Conservation (phyloP, 2,329 filamentous ascomycete species). For the Xylariaceae sp. region DNA sequence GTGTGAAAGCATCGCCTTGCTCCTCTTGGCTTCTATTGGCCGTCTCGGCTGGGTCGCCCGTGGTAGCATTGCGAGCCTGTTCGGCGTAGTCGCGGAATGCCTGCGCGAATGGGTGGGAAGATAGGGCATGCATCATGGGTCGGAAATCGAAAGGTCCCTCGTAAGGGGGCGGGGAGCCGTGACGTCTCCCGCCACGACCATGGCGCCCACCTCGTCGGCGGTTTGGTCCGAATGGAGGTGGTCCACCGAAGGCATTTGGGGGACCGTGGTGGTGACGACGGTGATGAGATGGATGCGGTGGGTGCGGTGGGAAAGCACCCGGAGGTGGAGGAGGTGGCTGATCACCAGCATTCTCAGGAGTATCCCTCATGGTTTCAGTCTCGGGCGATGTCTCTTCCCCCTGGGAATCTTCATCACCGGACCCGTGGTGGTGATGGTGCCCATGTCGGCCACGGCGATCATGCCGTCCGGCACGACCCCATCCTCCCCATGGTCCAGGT, state of each 20-base stretch:
- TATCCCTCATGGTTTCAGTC: constrained; percentile 30
- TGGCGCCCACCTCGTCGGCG: constrained; percentile 20
- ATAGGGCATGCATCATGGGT: constrained; percentile 39
- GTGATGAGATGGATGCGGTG: constrained; percentile 19
- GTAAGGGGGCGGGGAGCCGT: constrained; percentile 21
- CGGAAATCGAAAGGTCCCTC: constrained; percentile 37
- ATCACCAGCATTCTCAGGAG: constrained; percentile 15
- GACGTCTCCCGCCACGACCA: constrained; percentile 20
- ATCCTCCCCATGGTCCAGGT: constrained; percentile 11
- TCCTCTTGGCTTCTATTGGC: constrained; percentile 19
- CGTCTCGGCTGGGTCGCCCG: constrained; percentile 12
- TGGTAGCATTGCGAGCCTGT: constrained; percentile 21
- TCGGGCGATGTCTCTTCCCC: constrained; percentile 38
- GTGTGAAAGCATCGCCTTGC: constrained; percentile 48
- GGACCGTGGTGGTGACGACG: constrained; percentile 11
- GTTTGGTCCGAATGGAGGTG: constrained; percentile 3
- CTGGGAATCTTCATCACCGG: constrained; percentile 26
- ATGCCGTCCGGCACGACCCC: constrained; percentile 15
- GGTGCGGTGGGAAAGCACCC: constrained; percentile 16
- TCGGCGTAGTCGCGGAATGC: constrained; percentile 40
- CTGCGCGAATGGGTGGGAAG: constrained; percentile 42
- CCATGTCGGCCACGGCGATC: constrained; percentile 21
- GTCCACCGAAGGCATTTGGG: neutral
- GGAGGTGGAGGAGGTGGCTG: constrained; percentile 17
- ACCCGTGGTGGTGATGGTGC: constrained; percentile 25